phyloP scores from a whole-genome alignment of 345 rosid genomes.

The Linum tenue region DNA sequence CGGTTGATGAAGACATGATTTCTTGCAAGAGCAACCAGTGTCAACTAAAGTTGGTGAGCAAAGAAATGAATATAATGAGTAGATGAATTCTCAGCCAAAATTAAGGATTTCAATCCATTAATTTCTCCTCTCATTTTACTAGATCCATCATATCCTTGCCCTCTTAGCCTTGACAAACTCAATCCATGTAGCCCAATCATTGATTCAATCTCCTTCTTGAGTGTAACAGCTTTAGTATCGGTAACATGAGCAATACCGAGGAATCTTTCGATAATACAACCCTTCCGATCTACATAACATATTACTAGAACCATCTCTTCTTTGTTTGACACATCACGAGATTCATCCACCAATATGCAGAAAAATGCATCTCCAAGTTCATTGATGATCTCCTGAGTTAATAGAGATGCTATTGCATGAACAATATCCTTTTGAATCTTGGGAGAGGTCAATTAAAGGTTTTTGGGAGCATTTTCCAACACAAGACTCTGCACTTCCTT shows the following conservation, averaged over 20 bases:
- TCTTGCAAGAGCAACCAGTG: neutral
- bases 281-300: constrained; percentile 10
- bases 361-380: constrained; percentile 7
- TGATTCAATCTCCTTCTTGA: neutral
- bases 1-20: too few species aligned
- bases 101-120: neutral
- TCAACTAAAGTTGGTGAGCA: constrained; percentile 2
- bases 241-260: constrained; percentile 4
- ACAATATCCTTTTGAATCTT: neutral
- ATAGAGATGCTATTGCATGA: neutral
- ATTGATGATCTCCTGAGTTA: neutral
- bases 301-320: neutral
- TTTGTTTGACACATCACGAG: constrained; percentile 4
- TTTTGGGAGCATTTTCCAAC: neutral
- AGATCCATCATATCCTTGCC: constrained; percentile 15
- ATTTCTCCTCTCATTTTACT: constrained; percentile 2
- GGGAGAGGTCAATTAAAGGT: neutral
- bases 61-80: constrained; percentile 5
- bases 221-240: neutral
- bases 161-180: neutral
- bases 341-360: constrained; percentile 8
- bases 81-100: neutral
- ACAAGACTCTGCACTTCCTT: neutral
- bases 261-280: neutral
- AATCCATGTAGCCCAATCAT: constrained; percentile 5